Conservation (phyloP, 805 yeast species). For the Candida sakaeoensis region DNA sequence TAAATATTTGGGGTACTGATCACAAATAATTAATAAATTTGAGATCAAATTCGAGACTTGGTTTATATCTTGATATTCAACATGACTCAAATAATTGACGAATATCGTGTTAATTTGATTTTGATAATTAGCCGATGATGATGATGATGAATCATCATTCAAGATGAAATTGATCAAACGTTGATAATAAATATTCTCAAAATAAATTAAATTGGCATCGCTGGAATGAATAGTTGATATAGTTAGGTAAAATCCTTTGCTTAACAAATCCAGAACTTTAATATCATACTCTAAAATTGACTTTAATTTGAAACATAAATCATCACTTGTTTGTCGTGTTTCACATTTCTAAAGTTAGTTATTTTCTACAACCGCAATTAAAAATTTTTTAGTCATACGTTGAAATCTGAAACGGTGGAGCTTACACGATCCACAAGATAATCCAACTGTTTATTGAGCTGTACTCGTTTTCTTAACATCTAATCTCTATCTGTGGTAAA, state of each 20-base stretch:
- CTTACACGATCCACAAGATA: conserved; percentile 5
- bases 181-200: conserved; percentile 12
- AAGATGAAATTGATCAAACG: conserved; percentile 10
- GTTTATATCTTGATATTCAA: too few relatives aligned
- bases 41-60: conserved; percentile 7
- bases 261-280: conserved; percentile 5
- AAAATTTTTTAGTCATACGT: conserved; percentile 3
- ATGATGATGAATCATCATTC: too few relatives aligned
- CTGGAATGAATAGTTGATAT: conserved; percentile 7
- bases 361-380: not conserved
- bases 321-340: conserved; percentile 1
- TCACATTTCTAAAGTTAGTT: conserved; percentile 5
- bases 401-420: conserved; percentile 1
- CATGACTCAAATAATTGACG: not conserved
- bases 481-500: conserved; percentile 1
- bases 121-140: conserved; percentile 5
- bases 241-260: conserved; percentile 8
- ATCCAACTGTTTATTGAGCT: conserved; percentile 6
- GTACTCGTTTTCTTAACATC: conserved; percentile 2
- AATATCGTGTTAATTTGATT: not conserved
- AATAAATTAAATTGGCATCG: conserved; percentile 12
- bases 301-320: conserved; percentile 2
- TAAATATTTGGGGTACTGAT: conserved; percentile 15
- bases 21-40: conserved; percentile 10
- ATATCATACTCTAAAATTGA: not conserved